phyloP scores from a whole-genome alignment of 2,329 filamentous ascomycete genomes.

The Ophiostoma sp. region DNA sequence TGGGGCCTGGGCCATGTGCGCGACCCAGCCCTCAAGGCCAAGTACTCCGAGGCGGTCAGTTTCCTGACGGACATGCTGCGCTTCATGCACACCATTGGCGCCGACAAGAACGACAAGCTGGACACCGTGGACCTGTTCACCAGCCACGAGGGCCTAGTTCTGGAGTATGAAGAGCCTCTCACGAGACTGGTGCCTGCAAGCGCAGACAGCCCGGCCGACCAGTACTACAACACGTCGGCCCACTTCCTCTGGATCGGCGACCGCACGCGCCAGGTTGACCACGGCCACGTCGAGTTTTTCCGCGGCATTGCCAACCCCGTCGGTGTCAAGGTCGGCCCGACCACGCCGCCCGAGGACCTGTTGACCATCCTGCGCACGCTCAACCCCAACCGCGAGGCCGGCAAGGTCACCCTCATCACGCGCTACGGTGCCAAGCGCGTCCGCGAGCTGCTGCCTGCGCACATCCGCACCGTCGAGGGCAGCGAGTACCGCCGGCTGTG shows the following conservation, averaged over 20 bases:
- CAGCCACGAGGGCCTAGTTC: constrained; percentile 85
- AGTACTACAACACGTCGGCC: constrained; percentile 89
- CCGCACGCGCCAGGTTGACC: constrained; percentile 85
- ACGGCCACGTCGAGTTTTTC: constrained; percentile 96
- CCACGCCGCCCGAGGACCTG: constrained; percentile 71
- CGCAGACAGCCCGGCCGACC: neutral
- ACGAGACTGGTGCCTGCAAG: constrained; percentile 54
- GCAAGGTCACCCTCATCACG: constrained; percentile 94
- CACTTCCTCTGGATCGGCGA: constrained; percentile 99
- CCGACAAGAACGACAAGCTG: constrained; percentile 75
- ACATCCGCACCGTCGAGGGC: constrained; percentile 82
- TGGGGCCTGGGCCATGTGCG: constrained; percentile 91
- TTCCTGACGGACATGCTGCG: constrained; percentile 86
- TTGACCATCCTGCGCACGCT: constrained; percentile 74
- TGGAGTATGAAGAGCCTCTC: constrained; percentile 89
- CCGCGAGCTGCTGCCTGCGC: constrained; percentile 65
- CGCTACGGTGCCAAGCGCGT: constrained; percentile 83
- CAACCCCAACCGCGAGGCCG: constrained; percentile 74
- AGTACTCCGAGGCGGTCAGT: constrained; percentile 78
- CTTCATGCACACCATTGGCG: constrained; percentile 91
- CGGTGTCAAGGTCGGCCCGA: constrained; percentile 91
- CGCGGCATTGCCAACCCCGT: constrained; percentile 93
- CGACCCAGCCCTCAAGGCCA: constrained; percentile 73
- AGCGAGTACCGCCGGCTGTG: constrained; percentile 63
- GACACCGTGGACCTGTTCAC: constrained; percentile 94